Evolutionary conservation across 2,329 filamentous ascomycete genomes (phyloP).

Genomic region (Lanzia echinophila): DNA sequence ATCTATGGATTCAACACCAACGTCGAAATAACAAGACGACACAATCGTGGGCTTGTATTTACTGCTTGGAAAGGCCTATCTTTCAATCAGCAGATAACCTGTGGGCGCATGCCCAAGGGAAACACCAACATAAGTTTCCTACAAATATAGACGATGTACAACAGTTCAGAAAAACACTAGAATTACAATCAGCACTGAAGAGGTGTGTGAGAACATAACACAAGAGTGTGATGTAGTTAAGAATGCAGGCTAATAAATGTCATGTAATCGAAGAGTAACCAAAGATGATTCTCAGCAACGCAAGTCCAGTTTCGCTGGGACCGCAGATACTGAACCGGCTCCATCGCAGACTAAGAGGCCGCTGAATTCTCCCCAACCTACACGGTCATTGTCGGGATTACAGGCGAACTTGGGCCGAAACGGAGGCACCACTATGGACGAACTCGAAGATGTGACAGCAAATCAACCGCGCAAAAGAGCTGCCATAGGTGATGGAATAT

Average conservation of each 20-base stretch:
- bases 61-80: conserved; percentile 15
- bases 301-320: conserved; percentile 9
- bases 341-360: conserved; percentile 14
- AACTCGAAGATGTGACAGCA: conserved; percentile 16
- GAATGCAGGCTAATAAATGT: conserved; percentile 13
- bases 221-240: no score
- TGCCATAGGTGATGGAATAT: conserved; percentile 26
- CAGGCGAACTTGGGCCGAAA: conserved; percentile 15
- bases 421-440: conserved; percentile 19
- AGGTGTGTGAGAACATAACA: conserved; percentile 6
- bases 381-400: conserved; percentile 15
- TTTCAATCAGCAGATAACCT: conserved; percentile 13
- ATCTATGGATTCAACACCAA: conserved; percentile 21
- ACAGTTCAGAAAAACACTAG: conserved; percentile 11
- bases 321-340: conserved; percentile 11
- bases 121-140: conserved; percentile 17
- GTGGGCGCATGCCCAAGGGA: conserved; percentile 17
- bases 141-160: conserved; percentile 6
- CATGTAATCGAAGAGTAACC: conserved; percentile 4
- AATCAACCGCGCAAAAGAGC: conserved; percentile 23
- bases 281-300: conserved; percentile 16
- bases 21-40: conserved; percentile 14
- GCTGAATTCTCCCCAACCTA: conserved; percentile 5
- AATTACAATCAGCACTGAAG: conserved; percentile 12
- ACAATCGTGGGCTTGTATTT: conserved; percentile 16